Evolutionary conservation across 2,329 filamentous ascomycete genomes (phyloP).

Genomic region (Plenodomus tracheiphilus): DNA sequence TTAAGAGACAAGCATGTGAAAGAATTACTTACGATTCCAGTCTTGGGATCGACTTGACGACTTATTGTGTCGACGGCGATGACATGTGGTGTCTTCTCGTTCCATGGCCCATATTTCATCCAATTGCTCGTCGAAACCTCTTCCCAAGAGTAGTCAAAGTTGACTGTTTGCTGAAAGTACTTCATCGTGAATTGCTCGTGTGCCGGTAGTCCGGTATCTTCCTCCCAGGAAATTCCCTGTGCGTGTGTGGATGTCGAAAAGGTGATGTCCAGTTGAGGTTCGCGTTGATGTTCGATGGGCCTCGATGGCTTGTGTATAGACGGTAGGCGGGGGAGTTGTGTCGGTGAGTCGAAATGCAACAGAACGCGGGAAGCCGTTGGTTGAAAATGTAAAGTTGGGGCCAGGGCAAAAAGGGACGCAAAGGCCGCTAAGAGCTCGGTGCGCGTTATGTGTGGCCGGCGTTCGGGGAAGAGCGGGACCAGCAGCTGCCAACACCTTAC

Average conservation of each 20-base stretch:
- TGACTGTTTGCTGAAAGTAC: slow-evolving; percentile 87
- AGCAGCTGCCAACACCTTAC: slow-evolving; percentile 14
- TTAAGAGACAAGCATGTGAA: slow-evolving; percentile 11
- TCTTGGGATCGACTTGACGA: slow-evolving; percentile 65
- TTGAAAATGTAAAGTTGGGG: not conserved
- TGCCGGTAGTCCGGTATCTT: slow-evolving; percentile 11
- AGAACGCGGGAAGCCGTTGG: not conserved
- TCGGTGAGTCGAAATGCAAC: not conserved
- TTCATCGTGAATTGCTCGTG: slow-evolving; percentile 67
- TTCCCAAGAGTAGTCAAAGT: slow-evolving; percentile 98
- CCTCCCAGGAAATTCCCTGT: not conserved
- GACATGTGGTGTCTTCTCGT: slow-evolving; percentile 96
- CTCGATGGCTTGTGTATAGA: slow-evolving; percentile 14
- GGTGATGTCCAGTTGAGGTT: not conserved
- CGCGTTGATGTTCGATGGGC: not conserved
- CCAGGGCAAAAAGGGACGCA: slow-evolving; percentile 1
- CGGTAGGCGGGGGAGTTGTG: slow-evolving; percentile 1
- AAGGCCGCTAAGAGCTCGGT: slow-evolving; percentile 13
- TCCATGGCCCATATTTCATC: slow-evolving; percentile 99
- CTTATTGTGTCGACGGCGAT: slow-evolving; percentile 91
- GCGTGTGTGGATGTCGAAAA: not conserved
- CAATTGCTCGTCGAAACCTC: slow-evolving; percentile 97
- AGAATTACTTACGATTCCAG: slow-evolving; percentile 64
- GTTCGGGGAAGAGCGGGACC: slow-evolving; percentile 15
- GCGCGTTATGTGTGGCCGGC: slow-evolving; percentile 13